Evolutionary conservation across 768 basidiomycete genomes (phyloP).

Genomic region (Phaeolepiota aurea): DNA sequence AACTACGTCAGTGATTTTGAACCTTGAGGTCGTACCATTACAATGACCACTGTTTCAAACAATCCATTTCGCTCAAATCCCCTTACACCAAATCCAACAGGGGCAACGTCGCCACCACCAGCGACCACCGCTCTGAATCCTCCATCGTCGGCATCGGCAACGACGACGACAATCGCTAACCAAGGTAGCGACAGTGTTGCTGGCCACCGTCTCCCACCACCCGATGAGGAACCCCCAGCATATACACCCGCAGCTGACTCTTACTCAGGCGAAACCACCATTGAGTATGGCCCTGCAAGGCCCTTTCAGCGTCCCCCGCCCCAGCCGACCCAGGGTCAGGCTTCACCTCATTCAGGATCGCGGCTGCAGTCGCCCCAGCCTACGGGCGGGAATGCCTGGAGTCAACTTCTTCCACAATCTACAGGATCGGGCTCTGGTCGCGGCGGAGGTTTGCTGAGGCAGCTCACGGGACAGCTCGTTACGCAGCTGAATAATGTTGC

Average conservation of each 20-base stretch:
- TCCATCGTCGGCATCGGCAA: conserved; percentile 47
- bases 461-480: not conserved
- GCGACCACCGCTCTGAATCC: conserved; percentile 36
- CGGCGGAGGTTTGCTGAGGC: not conserved
- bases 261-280: not conserved
- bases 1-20: not conserved
- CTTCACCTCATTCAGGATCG: not conserved
- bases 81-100: conserved; percentile 19
- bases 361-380: not conserved
- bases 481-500: not conserved
- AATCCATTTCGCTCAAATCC: conserved; percentile 26
- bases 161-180: too few relatives aligned
- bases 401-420: not conserved
- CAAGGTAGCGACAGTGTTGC: too few relatives aligned
- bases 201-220: conserved; percentile 14
- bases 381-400: not conserved
- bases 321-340: not conserved
- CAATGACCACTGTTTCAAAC: conserved; percentile 4
- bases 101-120: conserved; percentile 5
- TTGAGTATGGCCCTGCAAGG: conserved; percentile 1
- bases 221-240: conserved; percentile 9
- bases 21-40: not conserved
- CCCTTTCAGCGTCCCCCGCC: conserved; percentile 1
- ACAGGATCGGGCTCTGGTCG: not conserved
- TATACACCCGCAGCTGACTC: conserved; percentile 2